Conservation (phyloP, 805 yeast genomes). For the Candida easanensis region DNA sequence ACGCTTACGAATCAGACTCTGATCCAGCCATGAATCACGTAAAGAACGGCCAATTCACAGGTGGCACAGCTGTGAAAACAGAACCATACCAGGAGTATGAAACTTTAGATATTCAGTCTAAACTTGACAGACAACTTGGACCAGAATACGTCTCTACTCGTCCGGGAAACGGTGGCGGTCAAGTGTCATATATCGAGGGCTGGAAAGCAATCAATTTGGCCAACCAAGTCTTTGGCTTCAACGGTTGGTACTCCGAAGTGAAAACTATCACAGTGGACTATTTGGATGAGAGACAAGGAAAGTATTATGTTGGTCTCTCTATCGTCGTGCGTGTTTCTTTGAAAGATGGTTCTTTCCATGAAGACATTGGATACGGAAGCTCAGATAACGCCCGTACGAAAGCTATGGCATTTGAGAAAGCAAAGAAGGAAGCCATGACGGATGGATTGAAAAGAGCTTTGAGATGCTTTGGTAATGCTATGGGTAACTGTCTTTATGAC, state of each 20-base stretch:
- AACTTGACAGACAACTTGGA: constrained; percentile 51
- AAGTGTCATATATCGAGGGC: constrained; percentile 76
- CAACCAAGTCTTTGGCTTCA: constrained; percentile 77
- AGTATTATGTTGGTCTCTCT: constrained; percentile 63
- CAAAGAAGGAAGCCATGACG: constrained; percentile 80
- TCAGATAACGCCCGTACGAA: constrained; percentile 71
- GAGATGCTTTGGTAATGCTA: constrained; percentile 76
- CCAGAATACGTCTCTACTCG: constrained; percentile 77
- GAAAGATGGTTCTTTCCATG: constrained; percentile 75
- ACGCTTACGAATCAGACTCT: background rate
- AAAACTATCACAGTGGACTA: constrained; percentile 65
- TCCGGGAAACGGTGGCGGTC: constrained; percentile 69
- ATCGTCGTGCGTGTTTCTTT: constrained; percentile 71
- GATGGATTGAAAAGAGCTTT: constrained; percentile 79
- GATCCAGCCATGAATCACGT: constrained; percentile 10
- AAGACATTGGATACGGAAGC: constrained; percentile 84
- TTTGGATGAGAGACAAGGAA: constrained; percentile 59
- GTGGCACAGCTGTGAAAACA: constrained; percentile 13
- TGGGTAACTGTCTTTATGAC: constrained; percentile 85
- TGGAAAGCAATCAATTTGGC: constrained; percentile 82
- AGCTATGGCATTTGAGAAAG: constrained; percentile 78
- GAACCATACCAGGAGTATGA: constrained; percentile 20
- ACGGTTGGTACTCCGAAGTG: constrained; percentile 80
- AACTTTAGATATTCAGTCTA: constrained; percentile 32
- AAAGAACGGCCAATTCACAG: constrained; percentile 11